phyloP scores from a whole-genome alignment of 345 rosid species.

The Mallotus nudiflorus region DNA sequence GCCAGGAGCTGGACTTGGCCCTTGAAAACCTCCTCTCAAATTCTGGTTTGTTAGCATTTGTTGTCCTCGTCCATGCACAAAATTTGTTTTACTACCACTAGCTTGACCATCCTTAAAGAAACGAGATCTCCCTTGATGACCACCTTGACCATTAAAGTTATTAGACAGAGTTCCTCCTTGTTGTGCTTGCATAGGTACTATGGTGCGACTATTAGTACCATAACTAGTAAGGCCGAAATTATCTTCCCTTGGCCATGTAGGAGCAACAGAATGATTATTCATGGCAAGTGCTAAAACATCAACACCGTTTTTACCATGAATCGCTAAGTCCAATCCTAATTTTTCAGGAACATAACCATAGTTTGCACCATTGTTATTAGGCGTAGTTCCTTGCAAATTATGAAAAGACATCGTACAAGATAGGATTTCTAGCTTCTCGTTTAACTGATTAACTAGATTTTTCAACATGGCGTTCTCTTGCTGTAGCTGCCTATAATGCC shows the following conservation, averaged over 20 bases:
- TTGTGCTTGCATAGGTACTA: neutral
- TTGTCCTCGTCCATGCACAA: neutral
- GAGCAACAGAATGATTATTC: neutral
- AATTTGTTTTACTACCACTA: neutral
- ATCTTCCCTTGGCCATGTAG: neutral
- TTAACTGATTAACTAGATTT: neutral
- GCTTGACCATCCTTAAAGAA: neutral
- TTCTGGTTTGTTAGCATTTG: neutral
- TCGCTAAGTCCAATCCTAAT: neutral
- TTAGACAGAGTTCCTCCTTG: neutral
- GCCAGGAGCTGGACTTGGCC: neutral
- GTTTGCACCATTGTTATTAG: neutral
- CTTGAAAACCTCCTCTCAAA: neutral
- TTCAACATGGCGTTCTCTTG: slow-evolving; percentile 10
- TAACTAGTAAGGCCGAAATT: neutral
- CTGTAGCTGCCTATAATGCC: neutral
- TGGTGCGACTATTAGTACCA: neutral
- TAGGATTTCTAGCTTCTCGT: neutral
- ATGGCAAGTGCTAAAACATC: neutral
- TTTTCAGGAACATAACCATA: neutral
- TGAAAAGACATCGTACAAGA: neutral
- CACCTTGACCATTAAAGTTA: too few relatives aligned
- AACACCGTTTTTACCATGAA: neutral
- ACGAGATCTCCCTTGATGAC: neutral
- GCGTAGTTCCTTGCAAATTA: neutral